Evolutionary conservation across 2,329 filamentous ascomycete species (phyloP), one percentile per base, ranked within the genome.

Genomic region (Fusarium sp.): DNA sequence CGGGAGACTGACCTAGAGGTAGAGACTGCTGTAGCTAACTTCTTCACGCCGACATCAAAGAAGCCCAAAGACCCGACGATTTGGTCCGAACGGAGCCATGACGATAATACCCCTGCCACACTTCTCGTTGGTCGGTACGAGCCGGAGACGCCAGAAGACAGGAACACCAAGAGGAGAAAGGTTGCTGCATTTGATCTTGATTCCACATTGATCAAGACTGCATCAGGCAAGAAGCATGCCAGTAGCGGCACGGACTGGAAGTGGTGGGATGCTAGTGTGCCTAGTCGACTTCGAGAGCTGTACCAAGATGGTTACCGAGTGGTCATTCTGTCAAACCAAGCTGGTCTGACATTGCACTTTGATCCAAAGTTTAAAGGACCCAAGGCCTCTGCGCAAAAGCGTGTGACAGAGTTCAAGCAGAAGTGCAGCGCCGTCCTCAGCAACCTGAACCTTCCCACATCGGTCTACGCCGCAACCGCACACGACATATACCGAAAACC

Each of bases 261-360:
- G 81, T 99, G 96, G 96, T 98, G 95, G 94, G 86, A 97, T 80
- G 77, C 83, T 16, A 87, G 84, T 20, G 93, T 98, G 1, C 94
- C 94, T 1, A 83, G 82, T 0, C 89, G 85, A 62, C 82, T 99
- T 20, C 89, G 88, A 73, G 85, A 91, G 68, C 85, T 98, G 2
- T 89, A 94, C 78, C 73, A 83, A 13, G 89, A 96, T 75, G 94
- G 91, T 34, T 97, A 93, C 82, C 89, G 89, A 54, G 83, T 98
- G 14, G 89, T 94, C 20, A 89, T 98, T 57, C 84, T 99, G 59
- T 97, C 94, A 71, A 99, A 99, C 81, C 96, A 99, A 82, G 95
- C 88, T 59, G 94, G 93, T 16, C 87, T 99, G 52, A 93, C 89
- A 18, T 85, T 98, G 3, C 93, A 93, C 72, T 88, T 90, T 20